Percentiles rank a stretch among this genome's conserved stretches.
phyloP scores from a whole-genome alignment of 2,329 filamentous ascomycete species.

The Rutstroemia sp. region DNA sequence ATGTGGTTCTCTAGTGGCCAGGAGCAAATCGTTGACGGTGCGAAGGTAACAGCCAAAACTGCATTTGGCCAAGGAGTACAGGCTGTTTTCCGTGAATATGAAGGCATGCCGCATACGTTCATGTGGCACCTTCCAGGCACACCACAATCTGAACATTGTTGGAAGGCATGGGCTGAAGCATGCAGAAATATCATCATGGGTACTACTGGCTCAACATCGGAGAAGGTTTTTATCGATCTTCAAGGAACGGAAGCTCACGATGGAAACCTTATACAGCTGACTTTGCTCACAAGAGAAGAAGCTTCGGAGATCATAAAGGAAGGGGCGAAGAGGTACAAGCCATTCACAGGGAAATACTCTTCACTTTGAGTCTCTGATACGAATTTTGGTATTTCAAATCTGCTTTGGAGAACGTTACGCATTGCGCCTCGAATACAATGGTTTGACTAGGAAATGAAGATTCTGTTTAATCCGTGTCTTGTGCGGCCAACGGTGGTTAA shows the following conservation, averaged over 20 bases:
- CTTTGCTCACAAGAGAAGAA: neutral
- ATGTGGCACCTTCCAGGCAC: neutral
- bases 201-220: neutral
- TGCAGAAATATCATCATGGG: neutral
- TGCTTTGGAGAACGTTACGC: neutral
- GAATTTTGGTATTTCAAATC: neutral
- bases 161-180: neutral
- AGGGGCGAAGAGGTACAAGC: neutral
- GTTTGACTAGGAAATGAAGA: too few species aligned
- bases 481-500: too few species aligned
- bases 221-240: neutral
- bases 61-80: neutral
- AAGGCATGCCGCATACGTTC: constrained; percentile 3
- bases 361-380: neutral
- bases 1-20: constrained; percentile 1
- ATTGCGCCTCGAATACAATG: too few species aligned
- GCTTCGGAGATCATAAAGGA: neutral
- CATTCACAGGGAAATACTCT: neutral
- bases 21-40: constrained; percentile 2
- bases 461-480: too few species aligned
- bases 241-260: neutral
- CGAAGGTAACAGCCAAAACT: neutral
- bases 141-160: neutral
- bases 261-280: neutral
- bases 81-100: neutral